Evolutionary conservation across 495 filamentous ascomycete species (phyloP).

Genomic region (Chaetomium cochliodes): DNA sequence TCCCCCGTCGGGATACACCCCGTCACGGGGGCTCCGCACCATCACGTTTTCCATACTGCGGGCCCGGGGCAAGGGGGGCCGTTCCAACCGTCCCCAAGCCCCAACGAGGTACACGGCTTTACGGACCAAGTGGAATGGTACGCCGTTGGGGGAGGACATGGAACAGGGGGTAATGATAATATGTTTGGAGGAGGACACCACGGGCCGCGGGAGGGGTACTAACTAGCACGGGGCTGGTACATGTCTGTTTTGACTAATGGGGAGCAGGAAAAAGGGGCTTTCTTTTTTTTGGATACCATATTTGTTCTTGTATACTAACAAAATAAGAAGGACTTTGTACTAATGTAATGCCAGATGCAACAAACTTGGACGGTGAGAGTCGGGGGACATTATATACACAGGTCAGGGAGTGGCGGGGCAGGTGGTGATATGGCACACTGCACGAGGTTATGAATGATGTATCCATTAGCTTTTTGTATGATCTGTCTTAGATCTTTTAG

Average conservation of each 20-base stretch:
- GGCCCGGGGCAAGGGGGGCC: conserved; percentile 2
- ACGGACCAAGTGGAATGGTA: conserved; percentile 22
- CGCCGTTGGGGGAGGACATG: conserved; percentile 12
- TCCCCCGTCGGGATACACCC: conserved; percentile 24
- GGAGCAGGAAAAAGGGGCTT: not conserved
- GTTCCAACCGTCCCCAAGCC: conserved; percentile 15
- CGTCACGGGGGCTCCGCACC: conserved; percentile 15
- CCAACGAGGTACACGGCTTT: conserved; percentile 17
- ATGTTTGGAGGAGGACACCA: conserved; percentile 27
- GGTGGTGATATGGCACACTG: conserved; percentile 17
- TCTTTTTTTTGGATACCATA: conserved; percentile 12
- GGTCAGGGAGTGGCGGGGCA: not conserved
- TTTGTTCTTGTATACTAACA: conserved; percentile 18
- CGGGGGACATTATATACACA: not conserved
- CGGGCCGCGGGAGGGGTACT: conserved; percentile 26
- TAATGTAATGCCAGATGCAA: conserved; percentile 25
- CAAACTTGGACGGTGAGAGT: not conserved
- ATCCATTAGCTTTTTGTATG: conserved; percentile 8
- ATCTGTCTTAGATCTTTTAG: conserved; percentile 5
- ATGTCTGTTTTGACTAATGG: not conserved
- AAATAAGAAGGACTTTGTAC: conserved; percentile 17
- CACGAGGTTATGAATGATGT: conserved; percentile 20
- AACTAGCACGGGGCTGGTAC: conserved; percentile 3
- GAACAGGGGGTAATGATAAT: conserved; percentile 17
- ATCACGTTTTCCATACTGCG: conserved; percentile 15